Evolutionary conservation across 768 basidiomycete species (phyloP), one percentile per base, ranked within the genome.

Genomic region (Naganishia vaughanmartiniae): DNA sequence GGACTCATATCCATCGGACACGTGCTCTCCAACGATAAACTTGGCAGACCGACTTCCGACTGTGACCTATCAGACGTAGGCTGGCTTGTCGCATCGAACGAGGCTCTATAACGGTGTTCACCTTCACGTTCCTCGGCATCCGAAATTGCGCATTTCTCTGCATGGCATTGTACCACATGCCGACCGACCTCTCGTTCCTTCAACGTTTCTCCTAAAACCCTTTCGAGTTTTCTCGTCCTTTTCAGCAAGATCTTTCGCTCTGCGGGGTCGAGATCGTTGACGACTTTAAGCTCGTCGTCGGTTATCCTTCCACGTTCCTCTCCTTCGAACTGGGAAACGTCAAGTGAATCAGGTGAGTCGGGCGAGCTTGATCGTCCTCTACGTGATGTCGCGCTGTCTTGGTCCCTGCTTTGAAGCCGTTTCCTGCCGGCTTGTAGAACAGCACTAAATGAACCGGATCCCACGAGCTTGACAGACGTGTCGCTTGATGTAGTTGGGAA

Each of bases 231-330:
- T 34, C 65, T 66, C 4, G 65, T 66, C 19, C 65, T 53, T 26
- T 66, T 66, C 65, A 26, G 33, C 31, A 66, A 21, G 5, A 66
- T 31, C 48, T 54, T 66, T 54, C 54, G 31, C n/a, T 66, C 48
- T 28, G 14, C 65, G 3, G 39, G 24, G 30, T 63, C 60, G 7
- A 63, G 36, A 58, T 58, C 34, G 57, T 58, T 58, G 2, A 58
- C 57, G 57, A 33, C 34, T 33, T 36, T 34, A n/a, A 58, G 36
- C 1, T 33, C 57, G 30, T 33, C 19, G 17, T 36, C 57, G 34
- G 57, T 58, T 21, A 31, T 24, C 5, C 4, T 21, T 17, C 21
- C 34, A 39, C n/a, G 19, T 58, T n/a, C 33, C 24, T 39, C 33
- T n/a, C 11, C 33, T 21, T 34, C 54, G 30, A n/a, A 51, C 48